A percentile compares a stretch with the other conserved stretches of the same genome.
These are phyloP conservation scores for Berberis vulgaris DNA, from an alignment of 164 flowering plant genomes.

Conservation along the genomic window DNA sequence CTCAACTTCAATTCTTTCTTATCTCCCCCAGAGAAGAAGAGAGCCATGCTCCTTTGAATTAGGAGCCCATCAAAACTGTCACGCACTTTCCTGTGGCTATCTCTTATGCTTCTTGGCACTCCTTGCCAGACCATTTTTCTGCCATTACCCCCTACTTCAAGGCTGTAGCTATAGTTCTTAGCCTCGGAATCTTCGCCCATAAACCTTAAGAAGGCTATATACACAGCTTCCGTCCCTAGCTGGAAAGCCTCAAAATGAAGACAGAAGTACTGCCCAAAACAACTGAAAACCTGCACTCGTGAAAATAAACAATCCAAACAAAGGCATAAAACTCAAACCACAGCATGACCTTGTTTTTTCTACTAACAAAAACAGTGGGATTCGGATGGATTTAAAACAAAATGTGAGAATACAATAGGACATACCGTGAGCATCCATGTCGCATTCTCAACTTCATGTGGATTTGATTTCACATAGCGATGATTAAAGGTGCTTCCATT, in stretches of 20 bases:
- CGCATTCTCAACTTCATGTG: slow-evolving; percentile 88
- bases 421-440: slow-evolving; percentile 96
- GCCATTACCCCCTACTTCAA: slow-evolving; percentile 54
- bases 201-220: slow-evolving; percentile 52
- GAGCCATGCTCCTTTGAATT: slow-evolving; percentile 51
- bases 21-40: slow-evolving; percentile 57
- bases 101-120: slow-evolving; percentile 52
- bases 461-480: slow-evolving; percentile 90
- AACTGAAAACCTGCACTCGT: slow-evolving; percentile 60
- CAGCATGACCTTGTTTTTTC: neutral
- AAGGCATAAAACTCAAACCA: slow-evolving; percentile 11
- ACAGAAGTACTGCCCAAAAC: slow-evolving; percentile 58
- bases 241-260: slow-evolving; percentile 62
- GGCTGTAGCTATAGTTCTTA: slow-evolving; percentile 47
- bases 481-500: slow-evolving; percentile 88
- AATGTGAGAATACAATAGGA: neutral
- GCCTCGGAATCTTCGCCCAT: slow-evolving; percentile 60
- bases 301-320: too few species aligned
- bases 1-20: slow-evolving; percentile 48
- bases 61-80: slow-evolving; percentile 59
- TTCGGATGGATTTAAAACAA: neutral
- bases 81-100: slow-evolving; percentile 50
- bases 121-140: slow-evolving; percentile 55
- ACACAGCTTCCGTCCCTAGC: slow-evolving; percentile 49
- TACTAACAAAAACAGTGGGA: neutral